These are phyloP conservation scores for Cordyceps cateniannulata DNA, from an alignment of 2,329 filamentous ascomycete genomes.

Conservation along the genomic window DNA sequence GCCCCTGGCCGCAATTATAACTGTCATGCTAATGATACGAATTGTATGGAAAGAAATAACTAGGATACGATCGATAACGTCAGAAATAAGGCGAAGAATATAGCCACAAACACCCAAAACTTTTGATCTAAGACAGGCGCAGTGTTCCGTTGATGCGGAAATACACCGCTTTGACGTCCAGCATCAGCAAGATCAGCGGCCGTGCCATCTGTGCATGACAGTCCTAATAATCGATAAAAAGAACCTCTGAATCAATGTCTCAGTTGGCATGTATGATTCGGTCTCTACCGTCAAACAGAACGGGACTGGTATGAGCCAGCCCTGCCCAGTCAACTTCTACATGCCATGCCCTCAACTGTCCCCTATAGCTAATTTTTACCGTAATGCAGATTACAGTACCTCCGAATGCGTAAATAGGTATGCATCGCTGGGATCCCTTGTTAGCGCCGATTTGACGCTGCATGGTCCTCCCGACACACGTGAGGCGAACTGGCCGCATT, in stretches of 20 bases:
- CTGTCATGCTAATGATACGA: too few relatives aligned
- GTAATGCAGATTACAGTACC: too few relatives aligned
- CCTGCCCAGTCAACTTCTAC: neutral
- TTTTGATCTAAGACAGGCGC: neutral
- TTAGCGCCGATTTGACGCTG: slow-evolving; percentile 1
- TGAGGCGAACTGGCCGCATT: neutral
- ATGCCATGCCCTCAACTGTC: too few relatives aligned
- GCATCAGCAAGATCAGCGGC: neutral
- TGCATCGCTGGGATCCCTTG: neutral
- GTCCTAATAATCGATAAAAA: too few relatives aligned
- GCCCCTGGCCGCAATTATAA: too few relatives aligned
- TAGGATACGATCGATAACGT: too few relatives aligned
- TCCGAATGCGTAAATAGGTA: too few relatives aligned
- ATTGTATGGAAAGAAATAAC: too few relatives aligned
- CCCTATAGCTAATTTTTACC: too few relatives aligned
- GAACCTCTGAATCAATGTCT: neutral
- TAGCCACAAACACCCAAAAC: neutral
- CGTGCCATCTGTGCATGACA: neutral
- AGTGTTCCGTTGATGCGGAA: neutral
- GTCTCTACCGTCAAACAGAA: too few relatives aligned
- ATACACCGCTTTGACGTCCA: neutral
- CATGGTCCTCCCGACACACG: neutral
- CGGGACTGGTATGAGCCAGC: neutral
- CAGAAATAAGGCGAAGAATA: too few relatives aligned
- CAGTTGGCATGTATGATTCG: neutral